Conservation (phyloP, 106 monocot species). For the Xerophyta viscosa region DNA sequence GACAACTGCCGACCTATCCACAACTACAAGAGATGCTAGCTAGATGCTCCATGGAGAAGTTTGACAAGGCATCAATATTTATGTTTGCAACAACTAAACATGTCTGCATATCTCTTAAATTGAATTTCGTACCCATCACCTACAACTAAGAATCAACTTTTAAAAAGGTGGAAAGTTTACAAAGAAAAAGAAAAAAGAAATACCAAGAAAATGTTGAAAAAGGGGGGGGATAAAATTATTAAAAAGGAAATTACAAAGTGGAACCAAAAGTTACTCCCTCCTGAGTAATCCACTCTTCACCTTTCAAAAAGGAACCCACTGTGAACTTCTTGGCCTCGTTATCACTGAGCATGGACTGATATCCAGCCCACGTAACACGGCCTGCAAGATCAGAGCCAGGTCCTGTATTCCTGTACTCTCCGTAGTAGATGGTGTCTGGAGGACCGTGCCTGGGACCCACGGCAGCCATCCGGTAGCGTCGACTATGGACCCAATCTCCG, state of each 20-base stretch:
- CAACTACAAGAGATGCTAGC: too few relatives aligned
- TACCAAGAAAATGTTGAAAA: too few relatives aligned
- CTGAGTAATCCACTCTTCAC: constrained; percentile 15
- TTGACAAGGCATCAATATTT: too few relatives aligned
- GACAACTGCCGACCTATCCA: too few relatives aligned
- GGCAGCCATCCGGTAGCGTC: constrained; percentile 20
- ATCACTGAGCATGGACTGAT: constrained; percentile 5
- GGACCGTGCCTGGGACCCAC: constrained; percentile 12
- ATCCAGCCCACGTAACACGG: constrained; percentile 26
- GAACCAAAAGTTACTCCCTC: constrained; percentile 11
- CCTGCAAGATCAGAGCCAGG: constrained; percentile 15
- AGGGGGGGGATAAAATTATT: too few relatives aligned
- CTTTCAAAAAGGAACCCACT: constrained; percentile 17
- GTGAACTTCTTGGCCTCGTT: constrained; percentile 21
- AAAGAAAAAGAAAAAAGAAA: too few relatives aligned
- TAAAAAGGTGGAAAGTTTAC: too few relatives aligned
- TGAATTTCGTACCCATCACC: too few relatives aligned
- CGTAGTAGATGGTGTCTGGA: constrained; percentile 22
- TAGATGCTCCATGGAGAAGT: too few relatives aligned
- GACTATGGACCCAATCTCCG: constrained; percentile 22
- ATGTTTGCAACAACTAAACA: too few relatives aligned
- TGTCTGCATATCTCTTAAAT: too few relatives aligned
- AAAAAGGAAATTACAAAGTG: constrained; percentile 14
- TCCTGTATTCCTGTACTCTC: constrained; percentile 22
- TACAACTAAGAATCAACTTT: too few relatives aligned